A percentile compares a stretch with the other conserved stretches of the same genome.
These are phyloP conservation scores for Lyophyllum semitale DNA, from an alignment of 768 basidiomycete genomes.

Conservation along the genomic window DNA sequence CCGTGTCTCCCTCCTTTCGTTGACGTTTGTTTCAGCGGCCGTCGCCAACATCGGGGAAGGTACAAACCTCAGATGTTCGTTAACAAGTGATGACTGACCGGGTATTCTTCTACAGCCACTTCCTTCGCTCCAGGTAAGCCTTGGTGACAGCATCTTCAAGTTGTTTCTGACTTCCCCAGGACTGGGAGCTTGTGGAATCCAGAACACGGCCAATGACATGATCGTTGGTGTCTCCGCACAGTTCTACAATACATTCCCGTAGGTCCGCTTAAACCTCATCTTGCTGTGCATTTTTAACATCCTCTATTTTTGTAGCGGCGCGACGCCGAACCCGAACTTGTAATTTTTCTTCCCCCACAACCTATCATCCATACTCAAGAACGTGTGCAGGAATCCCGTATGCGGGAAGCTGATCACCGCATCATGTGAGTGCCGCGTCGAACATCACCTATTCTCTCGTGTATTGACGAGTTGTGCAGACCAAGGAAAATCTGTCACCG, in stretches of 20 bases:
- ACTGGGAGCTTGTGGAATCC: constrained; percentile 17
- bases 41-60: not conserved
- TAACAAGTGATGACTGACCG: not conserved
- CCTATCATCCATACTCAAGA: no score
- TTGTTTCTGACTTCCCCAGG: constrained; percentile 3
- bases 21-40: not conserved
- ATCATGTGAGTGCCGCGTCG: constrained; percentile 7
- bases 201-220: constrained; percentile 1
- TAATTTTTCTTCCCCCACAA: no score
- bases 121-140: not conserved
- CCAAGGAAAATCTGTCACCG: constrained; percentile 11
- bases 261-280: no score
- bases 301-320: no score
- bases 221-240: constrained; percentile 14
- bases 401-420: constrained; percentile 10
- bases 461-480: not conserved
- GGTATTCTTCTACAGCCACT: not conserved
- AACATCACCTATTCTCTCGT: not conserved
- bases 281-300: no score
- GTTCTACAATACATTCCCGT: constrained; percentile 11
- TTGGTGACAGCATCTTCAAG: no score
- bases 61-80: no score
- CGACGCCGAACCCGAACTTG: no score
- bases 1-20: not conserved
- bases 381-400: constrained; percentile 18